phyloP scores from a whole-genome alignment of 306 rosid species.

The Glycyrrhiza uralensis region DNA sequence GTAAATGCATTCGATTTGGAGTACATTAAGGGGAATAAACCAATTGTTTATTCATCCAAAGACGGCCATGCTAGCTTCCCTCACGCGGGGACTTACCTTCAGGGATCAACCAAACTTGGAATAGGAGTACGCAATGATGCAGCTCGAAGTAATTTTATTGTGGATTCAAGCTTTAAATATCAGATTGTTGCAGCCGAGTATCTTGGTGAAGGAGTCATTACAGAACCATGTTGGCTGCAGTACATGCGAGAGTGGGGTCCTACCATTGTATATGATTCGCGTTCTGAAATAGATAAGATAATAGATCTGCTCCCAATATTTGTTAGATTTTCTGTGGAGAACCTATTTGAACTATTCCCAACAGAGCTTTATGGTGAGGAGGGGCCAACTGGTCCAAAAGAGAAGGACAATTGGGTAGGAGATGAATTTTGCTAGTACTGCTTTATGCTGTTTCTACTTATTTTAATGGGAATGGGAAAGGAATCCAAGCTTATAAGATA shows the following conservation, averaged over 20 bases:
- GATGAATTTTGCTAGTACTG: constrained; percentile 69
- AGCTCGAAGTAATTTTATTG: constrained; percentile 55
- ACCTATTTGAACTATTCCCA: constrained; percentile 73
- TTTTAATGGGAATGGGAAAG: neutral
- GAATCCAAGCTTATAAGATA: constrained; percentile 1
- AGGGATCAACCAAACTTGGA: constrained; percentile 74
- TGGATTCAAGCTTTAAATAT: constrained; percentile 73
- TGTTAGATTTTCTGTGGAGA: constrained; percentile 80
- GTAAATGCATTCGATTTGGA: constrained; percentile 66
- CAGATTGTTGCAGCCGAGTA: constrained; percentile 82
- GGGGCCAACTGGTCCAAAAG: constrained; percentile 98
- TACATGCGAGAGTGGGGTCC: constrained; percentile 99
- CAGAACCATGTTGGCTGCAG: constrained; percentile 90
- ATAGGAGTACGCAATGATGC: constrained; percentile 77
- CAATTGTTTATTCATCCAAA: constrained; percentile 81
- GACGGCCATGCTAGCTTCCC: constrained; percentile 90
- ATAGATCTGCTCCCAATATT: constrained; percentile 68
- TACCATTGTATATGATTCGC: constrained; percentile 56
- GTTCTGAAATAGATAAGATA: constrained; percentile 68
- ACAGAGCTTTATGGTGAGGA: constrained; percentile 88
- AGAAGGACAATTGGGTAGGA: constrained; percentile 82
- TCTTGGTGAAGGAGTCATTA: constrained; percentile 61
- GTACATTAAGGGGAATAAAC: constrained; percentile 63
- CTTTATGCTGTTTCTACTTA: neutral
- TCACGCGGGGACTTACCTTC: constrained; percentile 76